A percentile compares a stretch with the other conserved stretches of the same genome.
Conservation (phyloP, 73 alveolate genomes). For the Paramecium octaurelia region DNA sequence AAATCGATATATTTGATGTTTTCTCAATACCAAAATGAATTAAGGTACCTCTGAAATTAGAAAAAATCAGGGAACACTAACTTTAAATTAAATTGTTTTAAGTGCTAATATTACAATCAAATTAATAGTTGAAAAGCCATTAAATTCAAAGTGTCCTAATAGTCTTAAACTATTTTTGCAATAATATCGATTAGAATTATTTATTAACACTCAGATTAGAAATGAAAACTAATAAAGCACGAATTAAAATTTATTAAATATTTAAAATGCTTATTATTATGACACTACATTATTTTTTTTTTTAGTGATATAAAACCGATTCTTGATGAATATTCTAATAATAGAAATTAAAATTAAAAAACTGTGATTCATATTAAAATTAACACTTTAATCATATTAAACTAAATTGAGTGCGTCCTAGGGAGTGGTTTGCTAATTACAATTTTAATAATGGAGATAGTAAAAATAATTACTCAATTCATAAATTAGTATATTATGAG, state of each 20-base stretch:
- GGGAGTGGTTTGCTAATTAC: not conserved
- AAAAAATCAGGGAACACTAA: not conserved
- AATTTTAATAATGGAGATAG: not conserved
- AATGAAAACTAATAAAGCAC: not conserved
- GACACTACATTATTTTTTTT: not conserved
- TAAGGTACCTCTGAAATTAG: not conserved
- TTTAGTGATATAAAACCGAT: not conserved
- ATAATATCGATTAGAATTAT: not conserved
- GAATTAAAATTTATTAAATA: not conserved
- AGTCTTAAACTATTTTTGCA: no score
- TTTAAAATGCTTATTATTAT: not conserved
- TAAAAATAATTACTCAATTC: not conserved
- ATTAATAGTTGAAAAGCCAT: not conserved
- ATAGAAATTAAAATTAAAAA: not conserved
- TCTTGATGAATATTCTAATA: not conserved
- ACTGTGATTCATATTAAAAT: not conserved
- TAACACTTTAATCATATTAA: not conserved
- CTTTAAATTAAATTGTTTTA: not conserved
- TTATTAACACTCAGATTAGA: not conserved
- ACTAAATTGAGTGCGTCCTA: not conserved
- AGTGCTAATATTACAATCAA: not conserved
- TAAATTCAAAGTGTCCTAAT: not conserved
- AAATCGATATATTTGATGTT: not conserved
- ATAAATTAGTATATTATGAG: not conserved
- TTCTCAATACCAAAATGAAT: not conserved